A percentile compares a stretch with the other conserved stretches of the same genome.
Conservation (phyloP, 2,329 filamentous ascomycete species). For the Aureobasidium sp. region DNA sequence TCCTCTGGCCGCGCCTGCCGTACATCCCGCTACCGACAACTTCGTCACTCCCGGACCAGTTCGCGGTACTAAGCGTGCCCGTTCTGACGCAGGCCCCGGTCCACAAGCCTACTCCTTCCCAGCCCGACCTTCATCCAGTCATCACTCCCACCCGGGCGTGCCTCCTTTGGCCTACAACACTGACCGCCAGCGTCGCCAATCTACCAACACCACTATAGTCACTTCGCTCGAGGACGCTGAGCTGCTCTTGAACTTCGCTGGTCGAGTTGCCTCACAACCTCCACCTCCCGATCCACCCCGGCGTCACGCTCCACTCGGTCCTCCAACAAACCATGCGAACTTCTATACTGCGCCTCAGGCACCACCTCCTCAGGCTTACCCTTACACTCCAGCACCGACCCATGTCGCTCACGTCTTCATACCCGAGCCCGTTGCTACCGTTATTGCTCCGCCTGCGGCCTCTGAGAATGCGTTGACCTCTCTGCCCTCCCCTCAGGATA, state of each 20-base stretch:
- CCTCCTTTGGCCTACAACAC: slow-evolving; percentile 1
- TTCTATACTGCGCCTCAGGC: not conserved
- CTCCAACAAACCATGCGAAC: not conserved
- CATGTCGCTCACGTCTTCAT: not conserved
- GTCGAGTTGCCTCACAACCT: slow-evolving; percentile 13
- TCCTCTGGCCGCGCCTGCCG: slow-evolving; percentile 3
- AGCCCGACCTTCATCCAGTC: slow-evolving; percentile 39
- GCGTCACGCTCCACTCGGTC: slow-evolving; percentile 10
- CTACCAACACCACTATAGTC: slow-evolving; percentile 18
- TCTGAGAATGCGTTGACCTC: slow-evolving; percentile 4
- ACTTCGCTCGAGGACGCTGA: slow-evolving; percentile 36
- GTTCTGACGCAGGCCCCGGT: slow-evolving; percentile 48
- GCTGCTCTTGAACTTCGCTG: slow-evolving; percentile 35
- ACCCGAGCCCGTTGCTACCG: not conserved
- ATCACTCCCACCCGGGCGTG: slow-evolving; percentile 24
- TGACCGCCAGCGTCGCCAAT: slow-evolving; percentile 20
- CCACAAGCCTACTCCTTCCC: slow-evolving; percentile 32
- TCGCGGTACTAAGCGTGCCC: slow-evolving; percentile 43
- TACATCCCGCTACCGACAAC: slow-evolving; percentile 15
- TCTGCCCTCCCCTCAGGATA: slow-evolving; percentile 9
- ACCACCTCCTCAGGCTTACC: not conserved
- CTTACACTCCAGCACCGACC: not conserved
- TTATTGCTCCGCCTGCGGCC: not conserved
- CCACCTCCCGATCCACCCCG: not conserved
- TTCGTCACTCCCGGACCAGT: slow-evolving; percentile 19